Conservation (phyloP, 306 rosid genomes). For the Rosa rugosa region DNA sequence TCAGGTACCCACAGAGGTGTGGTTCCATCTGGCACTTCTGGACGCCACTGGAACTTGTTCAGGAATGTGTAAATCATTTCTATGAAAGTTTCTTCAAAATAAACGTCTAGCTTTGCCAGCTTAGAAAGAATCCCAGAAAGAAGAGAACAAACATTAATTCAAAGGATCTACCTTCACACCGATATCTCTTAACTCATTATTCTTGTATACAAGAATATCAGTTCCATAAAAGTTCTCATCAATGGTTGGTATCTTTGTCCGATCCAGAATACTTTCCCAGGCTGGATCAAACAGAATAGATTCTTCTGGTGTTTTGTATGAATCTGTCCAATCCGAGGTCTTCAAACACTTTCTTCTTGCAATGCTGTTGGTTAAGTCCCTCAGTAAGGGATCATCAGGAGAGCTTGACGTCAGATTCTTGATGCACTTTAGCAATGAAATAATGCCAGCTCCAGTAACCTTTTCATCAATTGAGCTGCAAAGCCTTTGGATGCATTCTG, state of each 20-base stretch:
- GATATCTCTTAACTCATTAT: conserved; percentile 1
- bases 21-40: neutral
- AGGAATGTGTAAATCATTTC: conserved; percentile 18
- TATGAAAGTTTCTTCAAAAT: too few relatives aligned
- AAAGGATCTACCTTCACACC: conserved; percentile 25
- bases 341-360: conserved; percentile 7
- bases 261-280: conserved; percentile 23
- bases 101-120: too few relatives aligned
- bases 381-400: neutral
- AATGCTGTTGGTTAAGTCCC: conserved; percentile 7
- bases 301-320: conserved; percentile 3
- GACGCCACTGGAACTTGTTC: conserved; percentile 4
- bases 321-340: too few relatives aligned
- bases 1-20: neutral
- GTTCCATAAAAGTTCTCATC: conserved; percentile 5
- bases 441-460: too few relatives aligned
- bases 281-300: conserved; percentile 23
- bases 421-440: conserved; percentile 21
- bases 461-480: too few relatives aligned
- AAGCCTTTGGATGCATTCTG: conserved; percentile 2
- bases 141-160: conserved; percentile 23
- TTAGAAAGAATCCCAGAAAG: neutral
- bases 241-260: conserved; percentile 17
- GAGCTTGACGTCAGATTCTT: neutral
- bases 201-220: neutral